phyloP scores from a whole-genome alignment of 305 asterid genomes.

The Solanum hybrid region DNA sequence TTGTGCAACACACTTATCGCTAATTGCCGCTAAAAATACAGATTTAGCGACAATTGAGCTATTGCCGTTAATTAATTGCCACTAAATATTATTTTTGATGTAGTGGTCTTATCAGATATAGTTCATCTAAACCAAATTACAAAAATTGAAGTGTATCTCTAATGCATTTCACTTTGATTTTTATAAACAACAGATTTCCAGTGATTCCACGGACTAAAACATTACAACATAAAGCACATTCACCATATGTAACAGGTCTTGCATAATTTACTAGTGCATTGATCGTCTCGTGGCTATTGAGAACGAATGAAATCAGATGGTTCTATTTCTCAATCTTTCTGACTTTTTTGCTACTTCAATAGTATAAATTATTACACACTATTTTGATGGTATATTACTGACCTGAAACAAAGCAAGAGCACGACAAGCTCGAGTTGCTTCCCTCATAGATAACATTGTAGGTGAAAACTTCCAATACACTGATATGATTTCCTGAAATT shows the following conservation, averaged over 20 bases:
- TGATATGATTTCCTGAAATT: not conserved
- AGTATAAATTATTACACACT: not conserved
- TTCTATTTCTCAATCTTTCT: too few relatives aligned
- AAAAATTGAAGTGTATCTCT: not conserved
- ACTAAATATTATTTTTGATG: too few relatives aligned
- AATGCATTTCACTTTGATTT: not conserved
- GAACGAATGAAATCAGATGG: too few relatives aligned
- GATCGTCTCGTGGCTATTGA: too few relatives aligned
- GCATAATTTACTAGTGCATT: not conserved
- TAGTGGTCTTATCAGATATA: not conserved
- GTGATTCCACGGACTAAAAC: not conserved
- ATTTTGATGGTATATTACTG: not conserved
- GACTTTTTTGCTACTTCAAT: not conserved
- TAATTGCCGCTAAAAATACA: too few relatives aligned
- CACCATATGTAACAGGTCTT: not conserved
- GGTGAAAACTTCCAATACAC: not conserved
- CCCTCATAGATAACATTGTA: not conserved
- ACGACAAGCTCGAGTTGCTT: not conserved
- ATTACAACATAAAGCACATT: not conserved
- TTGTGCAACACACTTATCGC: too few relatives aligned
- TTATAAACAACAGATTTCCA: not conserved
- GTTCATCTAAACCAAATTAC: not conserved
- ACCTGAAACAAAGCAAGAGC: constrained; percentile 19
- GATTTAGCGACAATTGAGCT: too few relatives aligned
- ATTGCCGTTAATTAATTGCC: too few relatives aligned